These are phyloP conservation scores for Myxozyma kluyveri DNA, from an alignment of 805 yeast species.

Conservation along the genomic window DNA sequence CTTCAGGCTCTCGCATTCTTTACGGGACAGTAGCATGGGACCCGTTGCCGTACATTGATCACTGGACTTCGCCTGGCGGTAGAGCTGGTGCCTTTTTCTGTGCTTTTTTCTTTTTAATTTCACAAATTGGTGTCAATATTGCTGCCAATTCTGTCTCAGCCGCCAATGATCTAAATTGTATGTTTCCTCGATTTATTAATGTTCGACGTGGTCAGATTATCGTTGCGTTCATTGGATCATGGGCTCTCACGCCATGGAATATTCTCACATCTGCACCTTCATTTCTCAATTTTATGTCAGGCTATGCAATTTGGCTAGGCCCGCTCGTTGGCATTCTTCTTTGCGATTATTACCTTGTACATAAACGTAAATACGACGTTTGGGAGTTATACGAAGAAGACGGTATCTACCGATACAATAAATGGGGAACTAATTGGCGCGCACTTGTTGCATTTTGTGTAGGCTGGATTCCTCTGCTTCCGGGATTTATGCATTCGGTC, in stretches of 20 bases:
- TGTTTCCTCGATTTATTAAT: constrained; percentile 48
- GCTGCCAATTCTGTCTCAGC: constrained; percentile 47
- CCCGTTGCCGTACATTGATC: constrained; percentile 17
- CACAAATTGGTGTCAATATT: constrained; percentile 71
- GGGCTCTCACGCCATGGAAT: constrained; percentile 75
- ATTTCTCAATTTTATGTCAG: constrained; percentile 75
- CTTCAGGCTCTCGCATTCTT: constrained; percentile 21
- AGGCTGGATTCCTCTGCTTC: constrained; percentile 34
- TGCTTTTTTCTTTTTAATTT: constrained; percentile 51
- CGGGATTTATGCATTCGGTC: constrained; percentile 32
- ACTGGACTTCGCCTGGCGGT: constrained; percentile 22
- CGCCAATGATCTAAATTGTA: constrained; percentile 39
- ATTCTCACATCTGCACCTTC: constrained; percentile 63
- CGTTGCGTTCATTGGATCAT: constrained; percentile 39
- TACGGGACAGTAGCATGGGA: constrained; percentile 25
- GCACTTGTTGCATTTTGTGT: constrained; percentile 42
- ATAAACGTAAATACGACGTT: constrained; percentile 43
- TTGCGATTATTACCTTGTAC: constrained; percentile 40
- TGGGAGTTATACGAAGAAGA: constrained; percentile 42
- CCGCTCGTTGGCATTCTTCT: constrained; percentile 75
- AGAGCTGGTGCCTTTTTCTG: constrained; percentile 25
- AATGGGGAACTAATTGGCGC: constrained; percentile 46
- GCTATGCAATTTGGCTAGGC: constrained; percentile 77
- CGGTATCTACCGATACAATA: constrained; percentile 44
- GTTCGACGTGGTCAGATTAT: constrained; percentile 63